Percentiles rank a stretch among this genome's conserved stretches.
Conservation (phyloP, 495 filamentous ascomycete genomes). For the Ramalina peruviana region DNA sequence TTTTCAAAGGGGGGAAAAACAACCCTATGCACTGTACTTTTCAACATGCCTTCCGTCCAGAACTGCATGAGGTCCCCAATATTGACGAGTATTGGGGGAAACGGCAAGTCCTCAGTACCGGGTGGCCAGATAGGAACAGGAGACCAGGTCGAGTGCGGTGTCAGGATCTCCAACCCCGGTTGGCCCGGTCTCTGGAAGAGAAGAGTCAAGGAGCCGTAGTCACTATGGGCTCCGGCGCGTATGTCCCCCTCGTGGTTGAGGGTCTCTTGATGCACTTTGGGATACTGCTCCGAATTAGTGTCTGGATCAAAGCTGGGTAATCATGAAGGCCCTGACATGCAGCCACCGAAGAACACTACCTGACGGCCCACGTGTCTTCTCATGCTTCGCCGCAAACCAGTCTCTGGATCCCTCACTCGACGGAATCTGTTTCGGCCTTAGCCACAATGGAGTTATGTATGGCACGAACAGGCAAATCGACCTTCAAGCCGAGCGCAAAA, state of each 20-base stretch:
- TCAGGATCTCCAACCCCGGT: conserved; percentile 75
- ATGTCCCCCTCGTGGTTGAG: conserved; percentile 26
- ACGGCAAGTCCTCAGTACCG: conserved; percentile 34
- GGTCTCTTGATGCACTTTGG: conserved; percentile 1
- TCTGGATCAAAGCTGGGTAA: conserved; percentile 2
- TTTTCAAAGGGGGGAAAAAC: conserved; percentile 49
- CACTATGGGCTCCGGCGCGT: conserved; percentile 54
- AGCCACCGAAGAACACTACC: conserved; percentile 73
- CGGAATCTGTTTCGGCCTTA: conserved; percentile 28
- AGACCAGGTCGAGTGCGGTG: conserved; percentile 33
- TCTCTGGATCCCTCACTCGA: conserved; percentile 25
- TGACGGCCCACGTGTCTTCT: conserved; percentile 40
- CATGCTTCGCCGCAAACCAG: conserved; percentile 69
- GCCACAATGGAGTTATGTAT: neutral
- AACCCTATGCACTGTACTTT: conserved; percentile 79
- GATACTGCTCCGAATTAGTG: conserved; percentile 16
- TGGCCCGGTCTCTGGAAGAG: conserved; percentile 71
- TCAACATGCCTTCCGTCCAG: conserved; percentile 79
- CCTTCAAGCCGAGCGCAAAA: conserved; percentile 61
- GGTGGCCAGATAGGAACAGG: conserved; percentile 31
- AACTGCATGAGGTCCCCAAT: conserved; percentile 83
- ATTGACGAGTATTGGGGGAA: conserved; percentile 77
- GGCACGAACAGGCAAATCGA: conserved; percentile 17
- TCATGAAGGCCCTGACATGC: conserved; percentile 24
- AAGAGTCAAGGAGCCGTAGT: conserved; percentile 54